A percentile compares a stretch with the other conserved stretches of the same genome.
Conservation (phyloP, 176 grass and related monocot species). For the Bolboschoenus planiculmis region DNA sequence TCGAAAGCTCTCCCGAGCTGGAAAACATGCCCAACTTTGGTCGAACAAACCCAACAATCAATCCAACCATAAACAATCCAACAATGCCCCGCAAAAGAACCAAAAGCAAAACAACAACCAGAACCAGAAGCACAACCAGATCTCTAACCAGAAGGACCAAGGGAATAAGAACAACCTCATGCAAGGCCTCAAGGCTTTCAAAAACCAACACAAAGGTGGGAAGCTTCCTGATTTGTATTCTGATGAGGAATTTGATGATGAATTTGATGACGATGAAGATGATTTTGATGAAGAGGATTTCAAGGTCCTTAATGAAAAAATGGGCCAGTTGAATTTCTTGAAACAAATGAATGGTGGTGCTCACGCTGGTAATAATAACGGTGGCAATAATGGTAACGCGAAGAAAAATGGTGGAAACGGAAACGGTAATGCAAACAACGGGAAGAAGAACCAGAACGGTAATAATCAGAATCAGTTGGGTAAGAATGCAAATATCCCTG, state of each 20-base stretch:
- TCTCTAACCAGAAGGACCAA: conserved; percentile 45
- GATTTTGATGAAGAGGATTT: conserved; percentile 70
- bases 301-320: conserved; percentile 52
- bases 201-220: conserved; percentile 69
- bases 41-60: conserved; percentile 53
- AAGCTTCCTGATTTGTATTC: conserved; percentile 35
- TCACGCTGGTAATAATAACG: conserved; percentile 17
- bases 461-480: conserved; percentile 48
- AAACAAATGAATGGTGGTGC: conserved; percentile 49
- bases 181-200: conserved; percentile 83
- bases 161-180: conserved; percentile 67
- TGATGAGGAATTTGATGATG: conserved; percentile 53
- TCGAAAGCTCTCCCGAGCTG: conserved; percentile 65
- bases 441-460: conserved; percentile 47
- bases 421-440: conserved; percentile 16
- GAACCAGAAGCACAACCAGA: conserved; percentile 36
- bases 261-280: conserved; percentile 53
- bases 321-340: conserved; percentile 64
- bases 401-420: conserved; percentile 36
- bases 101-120: conserved; percentile 41
- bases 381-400: conserved; percentile 30
- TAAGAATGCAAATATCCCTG: conserved; percentile 27
- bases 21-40: conserved; percentile 92
- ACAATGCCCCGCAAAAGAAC: conserved; percentile 34
- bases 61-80: conserved; percentile 48